A percentile compares a stretch with the other conserved stretches of the same genome.
Conservation (phyloP, 306 rosid genomes). For the Rosa lucieae region DNA sequence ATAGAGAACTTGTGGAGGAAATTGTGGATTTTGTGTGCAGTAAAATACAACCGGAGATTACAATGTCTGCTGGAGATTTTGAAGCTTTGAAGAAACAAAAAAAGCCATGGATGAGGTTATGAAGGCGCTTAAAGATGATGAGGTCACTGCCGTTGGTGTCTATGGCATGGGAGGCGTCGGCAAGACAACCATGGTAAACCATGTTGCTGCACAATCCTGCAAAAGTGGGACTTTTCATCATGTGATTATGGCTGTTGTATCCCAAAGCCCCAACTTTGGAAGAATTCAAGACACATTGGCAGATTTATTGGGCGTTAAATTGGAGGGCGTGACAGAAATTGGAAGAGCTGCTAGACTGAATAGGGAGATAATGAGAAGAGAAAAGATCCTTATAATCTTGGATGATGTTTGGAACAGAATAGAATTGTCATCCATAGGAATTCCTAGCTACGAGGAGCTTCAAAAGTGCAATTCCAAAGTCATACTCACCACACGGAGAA, state of each 20-base stretch:
- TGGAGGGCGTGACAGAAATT: not conserved
- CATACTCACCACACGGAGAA: conserved; percentile 12
- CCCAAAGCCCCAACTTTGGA: not conserved
- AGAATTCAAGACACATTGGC: not conserved
- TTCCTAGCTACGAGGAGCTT: not conserved
- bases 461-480: conserved; percentile 12
- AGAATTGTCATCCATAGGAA: not conserved
- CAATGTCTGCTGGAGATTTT: no score
- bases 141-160: no score
- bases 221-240: no score
- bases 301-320: not conserved
- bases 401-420: conserved; percentile 23
- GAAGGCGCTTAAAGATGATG: no score
- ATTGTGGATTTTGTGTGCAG: no score
- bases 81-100: no score
- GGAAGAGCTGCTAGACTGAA: not conserved
- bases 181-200: no score
- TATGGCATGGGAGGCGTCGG: no score
- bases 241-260: not conserved
- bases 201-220: no score
- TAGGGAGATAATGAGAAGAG: not conserved
- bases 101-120: no score
- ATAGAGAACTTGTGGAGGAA: no score
- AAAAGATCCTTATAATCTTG: conserved; percentile 19
- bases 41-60: no score